Evolutionary conservation across 2,329 filamentous ascomycete genomes (phyloP).

Genomic region (Stenocarpella maydis): DNA sequence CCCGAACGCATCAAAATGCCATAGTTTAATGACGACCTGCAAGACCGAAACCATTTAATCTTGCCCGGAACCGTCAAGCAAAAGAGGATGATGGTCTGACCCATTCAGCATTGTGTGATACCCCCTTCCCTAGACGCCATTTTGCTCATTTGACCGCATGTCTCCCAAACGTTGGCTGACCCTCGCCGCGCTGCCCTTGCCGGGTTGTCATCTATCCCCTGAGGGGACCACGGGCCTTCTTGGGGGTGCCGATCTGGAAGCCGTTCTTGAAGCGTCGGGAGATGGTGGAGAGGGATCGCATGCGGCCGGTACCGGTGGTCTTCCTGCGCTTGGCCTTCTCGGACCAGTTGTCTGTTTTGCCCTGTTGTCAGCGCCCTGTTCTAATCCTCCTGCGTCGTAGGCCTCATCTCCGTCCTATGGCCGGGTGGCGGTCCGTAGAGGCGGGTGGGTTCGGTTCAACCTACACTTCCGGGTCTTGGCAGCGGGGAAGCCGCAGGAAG

Average conservation of each 20-base stretch:
- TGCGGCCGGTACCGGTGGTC: conserved; percentile 96
- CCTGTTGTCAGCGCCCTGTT: conserved; percentile 37
- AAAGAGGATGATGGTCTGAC: conserved; percentile 36
- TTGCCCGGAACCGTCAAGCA: conserved; percentile 35
- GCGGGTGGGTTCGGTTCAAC: conserved; percentile 53
- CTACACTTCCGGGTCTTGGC: conserved; percentile 99
- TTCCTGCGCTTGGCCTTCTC: conserved; percentile 99
- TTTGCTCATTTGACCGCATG: conserved; percentile 33
- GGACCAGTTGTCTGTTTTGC: conserved; percentile 89
- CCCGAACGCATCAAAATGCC: conserved; percentile 33
- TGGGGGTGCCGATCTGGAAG: conserved; percentile 90
- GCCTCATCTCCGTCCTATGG: not conserved
- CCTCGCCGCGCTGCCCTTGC: conserved; percentile 18
- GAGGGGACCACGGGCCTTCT: conserved; percentile 76
- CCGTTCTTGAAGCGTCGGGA: conserved; percentile 96
- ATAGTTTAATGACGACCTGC: conserved; percentile 36
- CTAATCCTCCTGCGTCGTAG: not conserved
- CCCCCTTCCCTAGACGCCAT: conserved; percentile 36
- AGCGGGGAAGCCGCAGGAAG: conserved; percentile 93
- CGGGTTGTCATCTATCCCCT: conserved; percentile 45
- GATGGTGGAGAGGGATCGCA: conserved; percentile 92
- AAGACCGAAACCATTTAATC: conserved; percentile 35
- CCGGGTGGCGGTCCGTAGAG: not conserved
- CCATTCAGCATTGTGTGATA: conserved; percentile 39
- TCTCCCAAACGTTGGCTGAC: conserved; percentile 23